Conservation (phyloP, 805 yeast species). For the Teunomyces atbi region DNA sequence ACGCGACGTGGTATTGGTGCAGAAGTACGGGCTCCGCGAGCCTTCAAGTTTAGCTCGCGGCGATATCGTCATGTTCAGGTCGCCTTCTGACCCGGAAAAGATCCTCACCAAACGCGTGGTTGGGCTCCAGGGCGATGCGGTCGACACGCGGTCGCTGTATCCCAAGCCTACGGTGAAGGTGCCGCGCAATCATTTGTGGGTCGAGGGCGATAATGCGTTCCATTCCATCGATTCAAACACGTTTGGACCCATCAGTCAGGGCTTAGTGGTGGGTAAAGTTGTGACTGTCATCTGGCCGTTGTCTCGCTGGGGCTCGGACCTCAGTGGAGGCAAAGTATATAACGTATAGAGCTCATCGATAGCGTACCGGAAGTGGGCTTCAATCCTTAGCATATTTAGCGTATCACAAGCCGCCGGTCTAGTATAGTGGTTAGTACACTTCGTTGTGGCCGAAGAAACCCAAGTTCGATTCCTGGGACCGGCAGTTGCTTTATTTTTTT, state of each 20-base stretch:
- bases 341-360: too few species aligned
- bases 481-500: constrained; percentile 31
- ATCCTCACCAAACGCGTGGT: constrained; percentile 78
- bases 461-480: constrained; percentile 54
- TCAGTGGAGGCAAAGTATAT: constrained; percentile 14
- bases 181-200: constrained; percentile 87
- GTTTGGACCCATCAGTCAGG: constrained; percentile 86
- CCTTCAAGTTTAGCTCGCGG: constrained; percentile 45
- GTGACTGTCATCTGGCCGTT: constrained; percentile 67
- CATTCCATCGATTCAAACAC: constrained; percentile 83
- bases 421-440: constrained; percentile 50
- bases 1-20: constrained; percentile 64
- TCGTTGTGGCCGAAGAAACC: constrained; percentile 52
- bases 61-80: constrained; percentile 73
- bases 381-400: neutral
- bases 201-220: constrained; percentile 83
- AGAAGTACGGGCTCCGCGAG: constrained; percentile 58
- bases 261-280: constrained; percentile 77
- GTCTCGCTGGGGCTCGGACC: constrained; percentile 27
- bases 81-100: constrained; percentile 77
- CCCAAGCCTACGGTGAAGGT: constrained; percentile 60
- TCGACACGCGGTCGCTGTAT: constrained; percentile 61
- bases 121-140: constrained; percentile 70
- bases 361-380: too few species aligned
- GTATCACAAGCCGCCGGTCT: constrained; percentile 34